Evolutionary conservation across 306 rosid genomes (phyloP), one percentile per base, ranked within the genome.

Genomic region (Cyamopsis tetragonoloba): DNA sequence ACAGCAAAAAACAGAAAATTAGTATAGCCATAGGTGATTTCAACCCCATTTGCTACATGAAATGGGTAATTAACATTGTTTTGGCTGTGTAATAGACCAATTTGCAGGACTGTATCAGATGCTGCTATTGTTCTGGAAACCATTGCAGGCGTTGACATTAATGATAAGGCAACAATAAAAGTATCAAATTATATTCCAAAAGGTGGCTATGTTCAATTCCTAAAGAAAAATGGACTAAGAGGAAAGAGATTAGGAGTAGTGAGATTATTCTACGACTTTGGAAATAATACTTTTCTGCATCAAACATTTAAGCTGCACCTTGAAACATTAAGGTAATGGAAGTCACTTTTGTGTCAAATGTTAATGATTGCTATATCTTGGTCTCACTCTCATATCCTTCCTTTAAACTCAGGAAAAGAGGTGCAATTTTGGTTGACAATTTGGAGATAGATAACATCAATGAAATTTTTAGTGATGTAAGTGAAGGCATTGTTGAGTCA

Each of bases 231-330:
- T 35, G 88, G 91, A 31, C 82, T 85, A 2, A 37, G 41, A 72
- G 88, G 91, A 62, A 88, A 88, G 88, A 83, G 95, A 55, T 1
- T 87, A 8, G 95, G 91, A 34, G 64, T 85, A 34, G 73, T 82
- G 27, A 78, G 81, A 57, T 0, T 0, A 1, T 85, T 46, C 72
- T 80, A 37, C 31, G 0, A 15, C 3, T 71, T 80, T 74, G 76
- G 62, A 28, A 66, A 59, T 14, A 60, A 54, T 23, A 19, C 72
- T 31, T 44, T 59, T 26, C 10, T 6, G 44, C n/a, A 28, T 30
- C 39, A 88, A 47, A 68, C 85, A 35, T 82, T 48, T 48, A 70
- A 61, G 58, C 67, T 7, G 11, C 91, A 79, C 74, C 53, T 85
- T 1, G 12, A 56, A 5, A 85, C 81, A 12, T 48, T 88, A 68